phyloP scores from a whole-genome alignment of 2,329 filamentous ascomycete species.

The Keithomyces neogunnii region DNA sequence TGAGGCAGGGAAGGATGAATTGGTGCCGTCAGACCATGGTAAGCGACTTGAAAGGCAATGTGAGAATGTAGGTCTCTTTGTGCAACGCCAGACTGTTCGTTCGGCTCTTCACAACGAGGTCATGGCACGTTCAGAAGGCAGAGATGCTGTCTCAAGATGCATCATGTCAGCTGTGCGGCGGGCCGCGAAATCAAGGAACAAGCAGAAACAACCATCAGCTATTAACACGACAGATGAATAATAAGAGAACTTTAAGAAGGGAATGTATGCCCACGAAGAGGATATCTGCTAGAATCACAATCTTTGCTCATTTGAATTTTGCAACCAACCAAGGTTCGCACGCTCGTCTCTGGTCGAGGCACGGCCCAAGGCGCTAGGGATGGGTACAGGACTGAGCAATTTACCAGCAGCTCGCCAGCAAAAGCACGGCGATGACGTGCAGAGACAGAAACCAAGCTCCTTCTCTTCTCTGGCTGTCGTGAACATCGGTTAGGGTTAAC shows the following conservation, averaged over 20 bases:
- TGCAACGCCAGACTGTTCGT: conserved; percentile 33
- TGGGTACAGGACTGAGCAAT: conserved; percentile 3
- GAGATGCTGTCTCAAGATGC: conserved; percentile 34
- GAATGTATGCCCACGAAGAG: no score
- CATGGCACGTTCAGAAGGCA: conserved; percentile 37
- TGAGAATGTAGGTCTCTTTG: conserved; percentile 35
- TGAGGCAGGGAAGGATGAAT: conserved; percentile 49
- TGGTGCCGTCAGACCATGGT: conserved; percentile 46
- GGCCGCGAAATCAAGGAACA: background rate
- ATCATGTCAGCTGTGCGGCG: conserved; percentile 20
- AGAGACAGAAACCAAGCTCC: conserved; percentile 1
- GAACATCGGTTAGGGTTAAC: background rate
- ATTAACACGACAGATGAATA: conserved; percentile 1
- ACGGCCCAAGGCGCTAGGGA: background rate
- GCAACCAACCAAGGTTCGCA: no score
- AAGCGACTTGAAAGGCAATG: conserved; percentile 38
- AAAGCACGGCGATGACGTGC: conserved; percentile 9
- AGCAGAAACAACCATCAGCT: conserved; percentile 2
- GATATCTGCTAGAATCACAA: no score
- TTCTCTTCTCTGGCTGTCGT: background rate
- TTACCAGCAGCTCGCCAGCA: conserved; percentile 4
- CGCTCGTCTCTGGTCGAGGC: no score
- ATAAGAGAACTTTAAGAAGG: no score
- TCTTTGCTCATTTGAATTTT: no score
- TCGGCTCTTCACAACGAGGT: conserved; percentile 50